Evolutionary conservation across 2,329 filamentous ascomycete species (phyloP).

Genomic region (Monilinia polystroma): DNA sequence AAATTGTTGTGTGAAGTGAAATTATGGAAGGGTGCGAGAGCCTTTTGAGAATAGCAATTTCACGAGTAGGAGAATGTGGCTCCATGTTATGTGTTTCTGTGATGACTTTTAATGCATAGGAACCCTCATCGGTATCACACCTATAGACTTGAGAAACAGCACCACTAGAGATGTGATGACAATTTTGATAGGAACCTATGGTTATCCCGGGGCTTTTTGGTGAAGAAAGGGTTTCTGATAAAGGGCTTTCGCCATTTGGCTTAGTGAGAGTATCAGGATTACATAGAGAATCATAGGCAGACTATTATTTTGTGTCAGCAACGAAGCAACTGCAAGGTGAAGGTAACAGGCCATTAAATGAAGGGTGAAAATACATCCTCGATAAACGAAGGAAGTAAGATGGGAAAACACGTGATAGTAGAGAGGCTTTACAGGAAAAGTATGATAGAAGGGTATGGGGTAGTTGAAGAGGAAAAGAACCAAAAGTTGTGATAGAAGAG

Average conservation of each 20-base stretch:
- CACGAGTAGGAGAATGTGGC: conserved; percentile 79
- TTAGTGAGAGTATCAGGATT: conserved; percentile 42
- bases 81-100: conserved; percentile 68
- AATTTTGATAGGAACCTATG: conserved; percentile 56
- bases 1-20: conserved; percentile 69
- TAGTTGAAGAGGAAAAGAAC: too few species aligned
- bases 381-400: too few species aligned
- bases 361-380: not conserved
- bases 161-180: conserved; percentile 60
- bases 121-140: conserved; percentile 45
- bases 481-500: too few species aligned
- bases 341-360: not conserved
- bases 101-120: conserved; percentile 78
- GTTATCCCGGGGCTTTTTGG: conserved; percentile 43
- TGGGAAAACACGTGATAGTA: too few species aligned
- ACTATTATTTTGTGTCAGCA: conserved; percentile 28
- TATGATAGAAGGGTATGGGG: too few species aligned
- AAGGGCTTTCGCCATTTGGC: conserved; percentile 26
- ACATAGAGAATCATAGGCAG: conserved; percentile 53
- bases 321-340: not conserved
- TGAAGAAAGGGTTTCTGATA: conserved; percentile 19
- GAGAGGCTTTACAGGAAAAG: too few species aligned
- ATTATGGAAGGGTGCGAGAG: conserved; percentile 61
- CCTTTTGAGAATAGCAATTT: conserved; percentile 69
- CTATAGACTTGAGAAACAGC: conserved; percentile 83